Base-by-base conservation (phyloP, 805 yeast species). In the Starmerella bombi region DNA sequence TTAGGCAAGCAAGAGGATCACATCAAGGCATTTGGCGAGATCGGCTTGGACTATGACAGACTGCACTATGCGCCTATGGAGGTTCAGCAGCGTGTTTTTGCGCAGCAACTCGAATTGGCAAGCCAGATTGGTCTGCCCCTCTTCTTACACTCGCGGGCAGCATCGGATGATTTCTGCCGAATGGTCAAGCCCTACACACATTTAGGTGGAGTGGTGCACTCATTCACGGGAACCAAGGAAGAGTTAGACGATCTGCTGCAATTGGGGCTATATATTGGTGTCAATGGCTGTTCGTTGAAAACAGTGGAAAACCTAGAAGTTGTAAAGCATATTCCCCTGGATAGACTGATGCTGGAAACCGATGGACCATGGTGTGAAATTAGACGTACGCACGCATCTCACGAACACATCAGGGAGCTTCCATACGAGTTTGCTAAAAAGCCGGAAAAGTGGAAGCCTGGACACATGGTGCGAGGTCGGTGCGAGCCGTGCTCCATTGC, bases 311-410 rank as follows among this genome's bases (percentile, higher is more conserved):
- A 81, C 54, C 60, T 85, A 12, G 66, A 68, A 21, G 84, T 77
- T 19, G 83, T 77, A 0, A 61, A 63, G 32, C 52, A 57, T 19
- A 71, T 91, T n/a, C 97, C 97, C 0, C 53, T 75, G 7, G 73
- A 75, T 4, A 70, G 67, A 52, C 58, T 91, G 32, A 60, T 88
- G 69, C 70, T 91, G 8, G 99, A 91, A 57, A 88, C 96, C 0
- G 98, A 91, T 61, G 85, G 96, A 3, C 98, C 99, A 1, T 91
- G 98, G 98, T 91, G 99, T 63, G 97, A 86, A 55, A 74, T 91
- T 34, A 68, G 93, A 43, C 80, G 74, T 49, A 70, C 91, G 8
- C 94, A 84, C 57, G 83, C 84, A 2, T 71, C 91, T 14, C 74
- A 72, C 59, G 62, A 72, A 46, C 56, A 70, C 70, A 42, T 45